A percentile compares a stretch with the other conserved stretches of the same genome.
These are phyloP conservation scores for Trichoderma polysporum DNA, from an alignment of 2,329 filamentous ascomycete species.

Conservation along the genomic window DNA sequence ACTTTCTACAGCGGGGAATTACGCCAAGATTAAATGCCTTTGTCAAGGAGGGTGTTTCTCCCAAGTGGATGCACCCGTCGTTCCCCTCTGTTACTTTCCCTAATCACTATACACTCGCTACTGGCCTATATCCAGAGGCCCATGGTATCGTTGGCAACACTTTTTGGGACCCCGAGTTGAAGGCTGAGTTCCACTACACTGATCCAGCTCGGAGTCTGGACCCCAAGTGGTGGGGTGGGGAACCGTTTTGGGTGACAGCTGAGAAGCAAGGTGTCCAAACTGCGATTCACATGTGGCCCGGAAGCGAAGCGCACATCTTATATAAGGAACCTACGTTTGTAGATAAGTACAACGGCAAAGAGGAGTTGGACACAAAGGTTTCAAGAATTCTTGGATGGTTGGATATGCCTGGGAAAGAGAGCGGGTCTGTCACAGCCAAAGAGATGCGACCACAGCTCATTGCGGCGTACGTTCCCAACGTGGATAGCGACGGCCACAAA, in stretches of 20 bases:
- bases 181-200: conserved; percentile 86
- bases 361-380: conserved; percentile 73
- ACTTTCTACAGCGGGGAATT: conserved; percentile 80
- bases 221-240: conserved; percentile 90
- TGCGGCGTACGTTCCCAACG: conserved; percentile 89
- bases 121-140: conserved; percentile 86
- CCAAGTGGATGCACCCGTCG: conserved; percentile 87
- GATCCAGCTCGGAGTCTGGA: conserved; percentile 73
- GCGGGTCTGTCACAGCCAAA: conserved; percentile 47
- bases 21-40: conserved; percentile 81
- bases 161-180: conserved; percentile 81
- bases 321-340: conserved; percentile 74
- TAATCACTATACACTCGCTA: conserved; percentile 91
- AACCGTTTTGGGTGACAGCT: conserved; percentile 91
- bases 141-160: conserved; percentile 93
- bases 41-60: conserved; percentile 80
- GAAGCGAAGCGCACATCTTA: conserved; percentile 82
- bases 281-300: conserved; percentile 98
- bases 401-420: conserved; percentile 74
- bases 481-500: conserved; percentile 81
- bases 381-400: conserved; percentile 76
- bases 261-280: conserved; percentile 76
- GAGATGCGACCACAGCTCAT: conserved; percentile 82
- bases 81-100: conserved; percentile 97
- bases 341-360: conserved; percentile 80